Conservation (phyloP, 352 stramenopile genomes). For the Proteromonas lacertae region DNA sequence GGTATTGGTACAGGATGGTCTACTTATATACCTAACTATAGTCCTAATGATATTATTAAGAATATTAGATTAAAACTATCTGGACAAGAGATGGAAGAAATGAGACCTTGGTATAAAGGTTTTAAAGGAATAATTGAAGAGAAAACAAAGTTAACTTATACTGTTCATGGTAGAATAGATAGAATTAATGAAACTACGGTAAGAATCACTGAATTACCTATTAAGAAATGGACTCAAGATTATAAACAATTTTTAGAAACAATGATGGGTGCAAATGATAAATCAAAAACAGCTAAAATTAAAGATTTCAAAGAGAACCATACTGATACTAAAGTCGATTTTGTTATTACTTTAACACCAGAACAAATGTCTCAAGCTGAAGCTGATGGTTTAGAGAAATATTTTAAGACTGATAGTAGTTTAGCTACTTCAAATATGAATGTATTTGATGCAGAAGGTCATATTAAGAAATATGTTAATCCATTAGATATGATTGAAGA, state of each 20-base stretch:
- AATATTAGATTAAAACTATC: slow-evolving; percentile 47
- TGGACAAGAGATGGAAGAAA: slow-evolving; percentile 28
- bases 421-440: slow-evolving; percentile 90
- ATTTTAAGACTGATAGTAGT: slow-evolving; percentile 60
- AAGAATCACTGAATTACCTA: slow-evolving; percentile 71
- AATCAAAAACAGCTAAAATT: slow-evolving; percentile 21
- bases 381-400: slow-evolving; percentile 16
- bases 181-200: slow-evolving; percentile 59
- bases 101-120: slow-evolving; percentile 71
- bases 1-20: slow-evolving; percentile 95
- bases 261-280: slow-evolving; percentile 24
- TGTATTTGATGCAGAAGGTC: slow-evolving; percentile 53
- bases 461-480: slow-evolving; percentile 53
- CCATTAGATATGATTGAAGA: slow-evolving; percentile 41
- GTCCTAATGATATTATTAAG: slow-evolving; percentile 71
- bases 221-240: slow-evolving; percentile 87
- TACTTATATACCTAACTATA: slow-evolving; percentile 65
- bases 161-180: slow-evolving; percentile 24
- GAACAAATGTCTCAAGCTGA: slow-evolving; percentile 36
- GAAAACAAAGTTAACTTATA: slow-evolving; percentile 16
- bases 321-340: slow-evolving; percentile 34
- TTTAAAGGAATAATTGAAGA: slow-evolving; percentile 58
- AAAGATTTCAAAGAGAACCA: slow-evolving; percentile 77
- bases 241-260: slow-evolving; percentile 84
- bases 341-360: slow-evolving; percentile 25